Evolutionary conservation across 768 basidiomycete genomes (phyloP).

Genomic region (Imleria badia): DNA sequence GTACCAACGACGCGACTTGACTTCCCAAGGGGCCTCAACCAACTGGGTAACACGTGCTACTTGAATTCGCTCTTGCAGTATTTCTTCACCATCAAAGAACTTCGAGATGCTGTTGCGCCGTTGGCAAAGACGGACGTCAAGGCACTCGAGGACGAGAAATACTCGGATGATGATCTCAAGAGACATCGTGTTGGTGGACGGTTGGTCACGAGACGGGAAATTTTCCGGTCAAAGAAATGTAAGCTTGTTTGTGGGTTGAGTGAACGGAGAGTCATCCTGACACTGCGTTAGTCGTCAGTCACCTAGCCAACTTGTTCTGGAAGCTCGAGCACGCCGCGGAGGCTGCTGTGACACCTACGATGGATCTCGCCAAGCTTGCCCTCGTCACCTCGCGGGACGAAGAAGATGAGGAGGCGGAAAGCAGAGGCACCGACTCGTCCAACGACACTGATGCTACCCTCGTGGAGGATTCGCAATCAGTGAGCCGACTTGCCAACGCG

Average conservation of each 20-base stretch:
- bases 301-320: constrained; percentile 77
- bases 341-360: constrained; percentile 74
- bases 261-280: constrained; percentile 9
- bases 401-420: constrained; percentile 76
- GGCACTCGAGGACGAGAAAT: constrained; percentile 62
- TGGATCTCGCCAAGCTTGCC: constrained; percentile 89
- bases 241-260: constrained; percentile 25
- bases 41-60: constrained; percentile 88
- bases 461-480: constrained; percentile 65
- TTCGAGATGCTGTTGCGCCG: constrained; percentile 71
- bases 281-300: constrained; percentile 62
- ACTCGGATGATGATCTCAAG: constrained; percentile 79
- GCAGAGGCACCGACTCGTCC: constrained; percentile 73
- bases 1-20: constrained; percentile 53
- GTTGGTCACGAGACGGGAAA: constrained; percentile 76
- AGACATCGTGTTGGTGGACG: constrained; percentile 87
- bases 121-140: constrained; percentile 57
- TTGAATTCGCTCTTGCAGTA: constrained; percentile 80
- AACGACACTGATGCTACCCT: constrained; percentile 88
- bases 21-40: constrained; percentile 82
- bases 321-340: constrained; percentile 66
- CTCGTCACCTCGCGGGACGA: constrained; percentile 89
- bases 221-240: constrained; percentile 86
- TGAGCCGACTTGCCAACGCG: constrained; percentile 18
- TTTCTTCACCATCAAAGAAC: constrained; percentile 93